Evolutionary conservation across 1,139 yeast genomes (phyloP), one percentile per base, ranked within the genome.

Genomic region (Debaryomycetaceae sp.): DNA sequence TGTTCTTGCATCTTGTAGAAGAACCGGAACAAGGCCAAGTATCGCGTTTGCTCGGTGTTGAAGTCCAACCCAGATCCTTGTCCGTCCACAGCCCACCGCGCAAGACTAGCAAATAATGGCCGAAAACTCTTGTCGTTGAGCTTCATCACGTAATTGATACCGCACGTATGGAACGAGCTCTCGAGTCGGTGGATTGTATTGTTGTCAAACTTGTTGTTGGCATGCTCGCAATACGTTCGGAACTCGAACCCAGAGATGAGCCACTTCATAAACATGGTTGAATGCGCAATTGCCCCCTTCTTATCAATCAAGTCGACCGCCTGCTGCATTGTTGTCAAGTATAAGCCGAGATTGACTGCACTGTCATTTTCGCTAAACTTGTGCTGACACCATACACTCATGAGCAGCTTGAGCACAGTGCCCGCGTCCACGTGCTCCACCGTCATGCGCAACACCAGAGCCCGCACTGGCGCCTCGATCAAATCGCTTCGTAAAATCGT

Each of bases 1-100:
- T 71, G 77, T 41, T 82, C 90, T 51, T 87, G 90, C 42, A 90
- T 59, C 48, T 77, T 82, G 56, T 77, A 80, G 62, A 81, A 79
- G 53, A 90, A 86, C 52, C 79, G 80, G 70, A 81, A 85, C 58
- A 87, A 85, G 4, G 94, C 77, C 28, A 71, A 58, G 33, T 73
- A 58, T 45, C 87, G 65, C 25, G 76, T 70, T 7, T 51, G 44
- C 44, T 73, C 77, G 15, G 63, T 51, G 31, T 68, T 63, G 12
- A 55, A 48, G 3, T 50, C 43, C 37, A 61, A 56, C 11, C 54
- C 55, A 6, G 73, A 68, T 27, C 82, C 85, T 50, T 80, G 90
- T 31, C 86, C 94, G 37, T 73, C 77, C 40, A 82, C 70, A 3
- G 96, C 93, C 98, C 98, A 90, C 51, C 90, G 74, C n/a, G 80